Base-by-base conservation (phyloP, 2,329 filamentous ascomycete genomes). In the Thermothelomyces thermophilus region DNA sequence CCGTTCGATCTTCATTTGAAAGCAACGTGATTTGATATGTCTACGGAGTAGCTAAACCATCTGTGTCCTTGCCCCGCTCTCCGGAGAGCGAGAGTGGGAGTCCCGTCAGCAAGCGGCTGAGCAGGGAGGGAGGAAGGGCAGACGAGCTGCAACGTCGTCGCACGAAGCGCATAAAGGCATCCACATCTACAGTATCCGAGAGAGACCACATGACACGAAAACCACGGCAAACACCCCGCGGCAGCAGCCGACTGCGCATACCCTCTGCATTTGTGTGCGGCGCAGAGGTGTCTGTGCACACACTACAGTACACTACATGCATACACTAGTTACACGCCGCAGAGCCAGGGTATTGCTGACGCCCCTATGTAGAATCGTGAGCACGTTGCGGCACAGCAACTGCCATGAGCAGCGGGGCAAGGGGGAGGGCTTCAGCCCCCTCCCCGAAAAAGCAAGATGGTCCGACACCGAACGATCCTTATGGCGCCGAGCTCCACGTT, bases 161-260 rank as follows among this genome's bases (percentile, higher is more conserved):
- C 20, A 41, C 19, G 31, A 13, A 17, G n/a, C 34, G 42, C 36
- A 41, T 46, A 13, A 36, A 37, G 26, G 19, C 39, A 13, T 14
- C 16, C 19, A 13, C 26, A 14, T 41, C 30, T 22, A 14, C 16
- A 14, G 16, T n/a, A 22, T 28, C 45, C 37, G 44, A 37, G 41
- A 14, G 33, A 34, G 40, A 44, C 51, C 51, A 54, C 51, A 51
- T 54, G 51, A 51, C 36, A 35, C 48, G 26, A 24, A n/a, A 39
- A 7, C 13, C 31, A 31, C 46, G 24, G 37, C 37, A 35, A n/a
- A 35, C 20, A 11, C 37, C 40, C 36, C n/a, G 37, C 45, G 26
- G 22, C 3, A 40, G n/a, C 2, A 43, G 5, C 10, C 26, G 24
- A 26, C 24, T 26, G 9, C 24, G n/a, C n/a, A n/a, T n/a, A n/a